Evolutionary conservation across 768 basidiomycete species (phyloP).

Genomic region (Tricholoma saponaceum): DNA sequence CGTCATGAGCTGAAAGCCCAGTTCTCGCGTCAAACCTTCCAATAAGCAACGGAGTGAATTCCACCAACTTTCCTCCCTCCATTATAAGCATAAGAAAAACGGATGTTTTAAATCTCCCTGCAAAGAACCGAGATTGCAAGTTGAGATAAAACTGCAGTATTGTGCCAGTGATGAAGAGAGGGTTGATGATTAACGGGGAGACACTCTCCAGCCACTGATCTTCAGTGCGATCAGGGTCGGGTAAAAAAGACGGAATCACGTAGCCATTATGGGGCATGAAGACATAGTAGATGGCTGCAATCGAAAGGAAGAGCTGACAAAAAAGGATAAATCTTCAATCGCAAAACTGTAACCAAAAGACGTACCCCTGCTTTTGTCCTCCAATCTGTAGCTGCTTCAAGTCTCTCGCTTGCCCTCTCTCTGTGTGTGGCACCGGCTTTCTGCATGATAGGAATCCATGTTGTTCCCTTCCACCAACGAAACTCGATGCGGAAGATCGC

Average conservation of each 20-base stretch:
- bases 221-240: conserved; percentile 4
- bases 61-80: background rate
- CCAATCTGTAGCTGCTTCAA: conserved; percentile 15
- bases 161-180: conserved; percentile 10
- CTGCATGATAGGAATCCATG: conserved; percentile 19
- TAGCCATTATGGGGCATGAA: conserved; percentile 5
- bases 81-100: background rate
- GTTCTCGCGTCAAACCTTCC: conserved; percentile 8
- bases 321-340: background rate
- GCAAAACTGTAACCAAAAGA: background rate
- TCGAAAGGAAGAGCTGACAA: conserved; percentile 8
- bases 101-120: conserved; percentile 17
- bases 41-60: conserved; percentile 7
- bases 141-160: conserved; percentile 23
- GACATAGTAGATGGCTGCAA: conserved; percentile 4
- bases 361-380: conserved; percentile 9
- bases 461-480: conserved; percentile 12
- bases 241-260: conserved; percentile 7
- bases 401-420: conserved; percentile 25
- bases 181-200: conserved; percentile 7
- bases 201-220: conserved; percentile 1
- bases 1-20: conserved; percentile 5
- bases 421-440: conserved; percentile 19
- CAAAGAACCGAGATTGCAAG: conserved; percentile 15
- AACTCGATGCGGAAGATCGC: conserved; percentile 20